Percentiles rank a stretch among this genome's conserved stretches.
These are phyloP conservation scores for Auriscalpium microsporum DNA, from an alignment of 768 basidiomycete genomes.

Conservation along the genomic window DNA sequence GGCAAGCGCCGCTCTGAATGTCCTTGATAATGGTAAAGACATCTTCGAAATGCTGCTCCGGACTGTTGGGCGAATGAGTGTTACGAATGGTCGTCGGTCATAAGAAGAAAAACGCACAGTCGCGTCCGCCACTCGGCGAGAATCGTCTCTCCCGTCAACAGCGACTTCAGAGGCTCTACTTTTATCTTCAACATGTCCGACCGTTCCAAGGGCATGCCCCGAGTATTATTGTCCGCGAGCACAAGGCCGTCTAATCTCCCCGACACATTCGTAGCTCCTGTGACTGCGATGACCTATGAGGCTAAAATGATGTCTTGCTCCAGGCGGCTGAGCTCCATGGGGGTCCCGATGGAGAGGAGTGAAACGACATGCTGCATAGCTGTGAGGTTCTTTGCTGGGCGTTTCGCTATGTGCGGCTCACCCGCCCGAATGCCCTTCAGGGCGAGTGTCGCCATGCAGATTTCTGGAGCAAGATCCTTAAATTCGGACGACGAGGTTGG, in stretches of 20 bases:
- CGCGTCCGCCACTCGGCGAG: background rate
- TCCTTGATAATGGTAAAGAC: background rate
- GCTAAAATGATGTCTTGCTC: background rate
- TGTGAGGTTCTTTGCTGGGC: background rate
- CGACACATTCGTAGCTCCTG: background rate
- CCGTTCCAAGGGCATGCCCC: background rate
- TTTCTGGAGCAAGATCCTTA: background rate
- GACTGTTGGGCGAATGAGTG: background rate
- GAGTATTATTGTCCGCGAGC: background rate
- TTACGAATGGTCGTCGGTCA: background rate
- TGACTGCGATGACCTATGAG: background rate
- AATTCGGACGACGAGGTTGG: background rate
- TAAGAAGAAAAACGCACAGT: background rate
- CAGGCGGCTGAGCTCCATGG: background rate
- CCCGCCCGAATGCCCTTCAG: background rate
- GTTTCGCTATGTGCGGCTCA: background rate
- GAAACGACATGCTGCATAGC: background rate
- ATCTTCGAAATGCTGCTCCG: background rate
- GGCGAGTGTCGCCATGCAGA: background rate
- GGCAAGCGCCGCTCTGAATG: background rate
- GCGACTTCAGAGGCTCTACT: background rate
- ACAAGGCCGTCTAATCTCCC: background rate
- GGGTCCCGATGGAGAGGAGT: background rate
- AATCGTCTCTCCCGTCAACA: background rate
- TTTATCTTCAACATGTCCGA: background rate